Conservation (phyloP, 768 basidiomycete species). For the Lepiota brunneoincarnata region DNA sequence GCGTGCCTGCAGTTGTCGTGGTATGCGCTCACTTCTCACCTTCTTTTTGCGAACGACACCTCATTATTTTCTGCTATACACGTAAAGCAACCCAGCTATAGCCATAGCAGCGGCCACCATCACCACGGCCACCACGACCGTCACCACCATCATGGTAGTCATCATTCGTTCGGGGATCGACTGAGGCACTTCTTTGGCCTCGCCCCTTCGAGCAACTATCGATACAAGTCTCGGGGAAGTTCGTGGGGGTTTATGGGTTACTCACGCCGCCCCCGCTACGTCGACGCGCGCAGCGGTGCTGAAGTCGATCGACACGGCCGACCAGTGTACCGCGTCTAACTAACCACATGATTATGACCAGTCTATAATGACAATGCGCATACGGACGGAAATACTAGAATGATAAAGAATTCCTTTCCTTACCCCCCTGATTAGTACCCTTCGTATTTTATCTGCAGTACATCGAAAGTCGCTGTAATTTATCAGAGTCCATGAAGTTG, state of each 20-base stretch:
- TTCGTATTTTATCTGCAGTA: too few relatives aligned
- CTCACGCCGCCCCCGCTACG: conserved; percentile 45
- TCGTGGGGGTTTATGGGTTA: conserved; percentile 58
- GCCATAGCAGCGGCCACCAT: conserved; percentile 24
- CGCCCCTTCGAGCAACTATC: conserved; percentile 35
- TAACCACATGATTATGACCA: too few relatives aligned
- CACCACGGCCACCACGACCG: conserved; percentile 20
- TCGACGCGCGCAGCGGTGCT: conserved; percentile 45
- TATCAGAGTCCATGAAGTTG: too few relatives aligned
- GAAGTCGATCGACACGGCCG: conserved; percentile 58
- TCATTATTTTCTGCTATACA: not conserved
- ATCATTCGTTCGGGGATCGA: conserved; percentile 35
- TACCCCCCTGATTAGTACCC: too few relatives aligned
- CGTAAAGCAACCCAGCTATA: conserved; percentile 11
- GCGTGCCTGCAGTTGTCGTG: conserved; percentile 1
- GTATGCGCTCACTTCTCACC: not conserved
- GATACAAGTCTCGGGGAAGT: conserved; percentile 40
- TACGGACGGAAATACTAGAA: too few relatives aligned
- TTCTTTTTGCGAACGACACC: not conserved
- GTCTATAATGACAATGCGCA: too few relatives aligned
- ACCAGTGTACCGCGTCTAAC: conserved; percentile 47
- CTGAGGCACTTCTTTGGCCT: conserved; percentile 54
- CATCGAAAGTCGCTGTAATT: too few relatives aligned
- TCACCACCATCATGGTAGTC: conserved; percentile 3
- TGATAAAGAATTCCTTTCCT: too few relatives aligned